These are phyloP conservation scores for Xenosphaeropsis pyriputrescens DNA, from an alignment of 2,329 filamentous ascomycete genomes.

Conservation along the genomic window DNA sequence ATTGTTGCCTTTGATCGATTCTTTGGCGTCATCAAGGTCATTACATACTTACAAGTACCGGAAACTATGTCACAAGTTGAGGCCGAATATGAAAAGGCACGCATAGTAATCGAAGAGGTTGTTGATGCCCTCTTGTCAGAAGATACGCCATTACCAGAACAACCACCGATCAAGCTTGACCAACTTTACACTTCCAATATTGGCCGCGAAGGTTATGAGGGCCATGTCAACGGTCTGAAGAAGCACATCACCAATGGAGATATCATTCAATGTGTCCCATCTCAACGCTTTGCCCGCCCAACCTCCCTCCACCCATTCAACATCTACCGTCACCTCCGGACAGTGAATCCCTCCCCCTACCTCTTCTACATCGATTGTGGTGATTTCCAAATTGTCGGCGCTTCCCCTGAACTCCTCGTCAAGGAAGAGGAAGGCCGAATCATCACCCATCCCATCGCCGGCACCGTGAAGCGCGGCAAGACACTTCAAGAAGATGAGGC, in stretches of 20 bases:
- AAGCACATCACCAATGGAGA: conserved; percentile 82
- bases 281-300: conserved; percentile 79
- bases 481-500: conserved; percentile 68
- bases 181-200: conserved; percentile 87
- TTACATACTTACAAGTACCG: conserved; percentile 74
- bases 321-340: conserved; percentile 88
- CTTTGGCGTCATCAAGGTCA: conserved; percentile 81
- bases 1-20: conserved; percentile 92
- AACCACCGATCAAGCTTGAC: conserved; percentile 56
- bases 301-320: conserved; percentile 94
- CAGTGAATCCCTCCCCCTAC: conserved; percentile 95
- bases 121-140: conserved; percentile 59
- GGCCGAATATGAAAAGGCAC: conserved; percentile 55
- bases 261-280: conserved; percentile 96
- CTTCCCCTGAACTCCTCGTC: conserved; percentile 86
- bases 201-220: conserved; percentile 75
- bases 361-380: conserved; percentile 90
- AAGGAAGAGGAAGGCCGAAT: conserved; percentile 78
- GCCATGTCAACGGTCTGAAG: conserved; percentile 76
- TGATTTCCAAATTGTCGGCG: conserved; percentile 89
- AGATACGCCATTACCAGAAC: conserved; percentile 63
- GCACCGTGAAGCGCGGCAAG: conserved; percentile 78
- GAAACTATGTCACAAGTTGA: conserved; percentile 40
- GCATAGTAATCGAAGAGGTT: conserved; percentile 45
- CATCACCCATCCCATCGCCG: conserved; percentile 93